These are phyloP conservation scores for Colletotrichum endophyticum DNA, from an alignment of 2,329 filamentous ascomycete genomes.

Conservation along the genomic window DNA sequence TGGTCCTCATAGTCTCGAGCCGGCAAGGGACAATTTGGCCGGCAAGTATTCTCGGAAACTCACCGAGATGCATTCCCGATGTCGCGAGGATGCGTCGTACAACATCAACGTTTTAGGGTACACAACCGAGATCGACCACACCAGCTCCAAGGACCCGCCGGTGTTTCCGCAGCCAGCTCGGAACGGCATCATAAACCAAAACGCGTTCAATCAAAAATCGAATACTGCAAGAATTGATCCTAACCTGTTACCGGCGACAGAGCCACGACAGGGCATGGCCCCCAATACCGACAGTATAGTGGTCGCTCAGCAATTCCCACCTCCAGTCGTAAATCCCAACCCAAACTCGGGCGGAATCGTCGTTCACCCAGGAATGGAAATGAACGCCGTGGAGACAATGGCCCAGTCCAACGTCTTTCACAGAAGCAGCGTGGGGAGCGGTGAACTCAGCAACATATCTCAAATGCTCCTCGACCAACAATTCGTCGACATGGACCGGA, in stretches of 20 bases:
- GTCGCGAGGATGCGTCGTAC: slow-evolving; percentile 9
- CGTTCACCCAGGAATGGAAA: not conserved
- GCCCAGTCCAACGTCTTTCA: not conserved
- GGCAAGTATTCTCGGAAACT: slow-evolving; percentile 22
- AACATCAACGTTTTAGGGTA: slow-evolving; percentile 6
- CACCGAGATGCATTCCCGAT: slow-evolving; percentile 17
- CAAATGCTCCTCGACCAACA: slow-evolving; percentile 22
- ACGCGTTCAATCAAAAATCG: fast-evolving
- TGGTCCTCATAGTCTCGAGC: slow-evolving; percentile 6
- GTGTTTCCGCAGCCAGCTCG: not conserved
- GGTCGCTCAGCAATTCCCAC: not conserved
- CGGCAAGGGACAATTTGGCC: slow-evolving; percentile 6
- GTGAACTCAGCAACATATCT: slow-evolving; percentile 26
- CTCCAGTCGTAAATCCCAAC: not conserved
- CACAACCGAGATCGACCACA: slow-evolving; percentile 8
- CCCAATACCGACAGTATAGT: not conserved
- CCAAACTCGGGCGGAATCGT: not conserved
- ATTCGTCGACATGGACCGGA: slow-evolving; percentile 24
- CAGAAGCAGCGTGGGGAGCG: not conserved
- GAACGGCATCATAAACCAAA: fast-evolving
- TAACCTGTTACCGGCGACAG: not conserved
- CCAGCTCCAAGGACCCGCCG: not conserved
- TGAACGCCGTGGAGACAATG: not conserved
- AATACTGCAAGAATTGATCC: not conserved
- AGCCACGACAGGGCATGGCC: not conserved